phyloP scores from a whole-genome alignment of 2,329 filamentous ascomycete genomes.

The Dactylella cylindrospora region DNA sequence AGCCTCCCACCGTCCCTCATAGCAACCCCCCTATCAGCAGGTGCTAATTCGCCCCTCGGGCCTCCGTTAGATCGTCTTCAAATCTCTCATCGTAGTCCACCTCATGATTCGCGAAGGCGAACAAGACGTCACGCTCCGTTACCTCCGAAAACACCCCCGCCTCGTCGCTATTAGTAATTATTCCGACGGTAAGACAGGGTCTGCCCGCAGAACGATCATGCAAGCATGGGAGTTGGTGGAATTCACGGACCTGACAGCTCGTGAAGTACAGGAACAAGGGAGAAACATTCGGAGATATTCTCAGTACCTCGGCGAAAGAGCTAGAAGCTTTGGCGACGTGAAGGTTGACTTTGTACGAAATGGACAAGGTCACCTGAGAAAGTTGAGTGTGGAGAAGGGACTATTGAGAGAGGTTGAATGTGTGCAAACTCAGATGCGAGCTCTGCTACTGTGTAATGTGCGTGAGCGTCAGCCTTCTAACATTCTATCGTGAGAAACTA shows the following conservation, averaged over 20 bases:
- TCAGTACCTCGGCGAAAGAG: slow-evolving; percentile 79
- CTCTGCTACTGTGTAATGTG: slow-evolving; percentile 86
- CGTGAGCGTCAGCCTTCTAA: slow-evolving; percentile 39
- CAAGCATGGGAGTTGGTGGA: slow-evolving; percentile 24
- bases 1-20: not conserved
- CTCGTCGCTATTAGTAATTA: slow-evolving; percentile 86
- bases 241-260: slow-evolving; percentile 37
- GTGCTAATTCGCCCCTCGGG: slow-evolving; percentile 2
- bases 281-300: slow-evolving; percentile 91
- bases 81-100: slow-evolving; percentile 91
- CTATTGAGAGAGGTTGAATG: slow-evolving; percentile 86
- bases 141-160: slow-evolving; percentile 77
- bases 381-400: slow-evolving; percentile 85
- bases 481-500: not conserved
- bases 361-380: slow-evolving; percentile 80
- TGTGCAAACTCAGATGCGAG: slow-evolving; percentile 83
- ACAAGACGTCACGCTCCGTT: slow-evolving; percentile 81
- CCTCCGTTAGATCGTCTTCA: slow-evolving; percentile 67
- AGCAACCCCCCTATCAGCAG: not conserved
- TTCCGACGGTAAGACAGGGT: slow-evolving; percentile 71
- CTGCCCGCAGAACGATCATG: slow-evolving; percentile 28
- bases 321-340: slow-evolving; percentile 77
- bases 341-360: slow-evolving; percentile 86
- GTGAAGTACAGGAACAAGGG: slow-evolving; percentile 83
- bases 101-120: slow-evolving; percentile 96